phyloP scores from a whole-genome alignment of 23 red algal species.

The Gracilaria vermiculophylla region DNA sequence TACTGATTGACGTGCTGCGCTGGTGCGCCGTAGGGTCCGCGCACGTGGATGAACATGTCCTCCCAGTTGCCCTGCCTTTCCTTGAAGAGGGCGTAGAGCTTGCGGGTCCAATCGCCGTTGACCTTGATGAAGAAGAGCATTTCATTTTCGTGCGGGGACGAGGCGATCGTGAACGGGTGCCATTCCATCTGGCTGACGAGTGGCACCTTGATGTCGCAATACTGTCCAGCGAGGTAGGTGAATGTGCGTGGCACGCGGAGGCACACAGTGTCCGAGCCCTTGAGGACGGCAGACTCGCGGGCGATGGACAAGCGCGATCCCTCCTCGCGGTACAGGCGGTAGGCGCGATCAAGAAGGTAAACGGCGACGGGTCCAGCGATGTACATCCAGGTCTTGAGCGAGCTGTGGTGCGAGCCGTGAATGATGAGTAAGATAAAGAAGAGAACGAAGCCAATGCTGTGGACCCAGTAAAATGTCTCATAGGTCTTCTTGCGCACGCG shows the following conservation, averaged over 20 bases:
- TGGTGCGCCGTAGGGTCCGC: constrained; percentile 75
- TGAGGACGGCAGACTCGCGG: constrained; percentile 9
- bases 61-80: constrained; percentile 10
- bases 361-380: constrained; percentile 53
- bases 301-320: constrained; percentile 32
- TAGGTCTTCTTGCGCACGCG: constrained; percentile 30
- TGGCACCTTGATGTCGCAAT: constrained; percentile 84
- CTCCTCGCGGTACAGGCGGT: constrained; percentile 51
- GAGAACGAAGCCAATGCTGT: constrained; percentile 55
- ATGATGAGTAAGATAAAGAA: constrained; percentile 68
- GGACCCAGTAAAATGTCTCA: constrained; percentile 79
- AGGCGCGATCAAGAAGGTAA: constrained; percentile 58
- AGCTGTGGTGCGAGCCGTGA: constrained; percentile 63
- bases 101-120: constrained; percentile 80
- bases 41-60: constrained; percentile 55
- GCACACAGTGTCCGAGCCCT: constrained; percentile 57
- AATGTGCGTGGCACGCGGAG: constrained; percentile 69
- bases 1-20: constrained; percentile 86
- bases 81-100: constrained; percentile 67
- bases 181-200: constrained; percentile 63
- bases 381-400: constrained; percentile 63
- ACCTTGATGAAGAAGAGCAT: constrained; percentile 90
- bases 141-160: constrained; percentile 69
- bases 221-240: constrained; percentile 74
- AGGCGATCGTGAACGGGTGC: constrained; percentile 84